Conservation (phyloP, 1,284 basidiomycete genomes). For the Rhodotorula sp. region DNA sequence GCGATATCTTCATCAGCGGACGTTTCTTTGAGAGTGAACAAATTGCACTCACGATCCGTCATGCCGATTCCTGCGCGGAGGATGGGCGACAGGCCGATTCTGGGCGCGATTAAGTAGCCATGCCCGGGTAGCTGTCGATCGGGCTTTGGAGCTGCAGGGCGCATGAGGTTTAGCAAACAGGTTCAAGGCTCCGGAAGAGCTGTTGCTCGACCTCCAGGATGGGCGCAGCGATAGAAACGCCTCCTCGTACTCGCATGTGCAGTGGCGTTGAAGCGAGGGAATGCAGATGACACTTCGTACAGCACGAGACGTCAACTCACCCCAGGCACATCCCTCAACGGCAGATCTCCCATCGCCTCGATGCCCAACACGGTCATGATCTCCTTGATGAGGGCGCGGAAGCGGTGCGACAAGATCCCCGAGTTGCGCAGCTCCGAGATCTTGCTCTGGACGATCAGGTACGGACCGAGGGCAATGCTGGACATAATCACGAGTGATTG, state of each 20-base stretch:
- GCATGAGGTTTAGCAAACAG: background rate
- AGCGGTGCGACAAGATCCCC: constrained; percentile 67
- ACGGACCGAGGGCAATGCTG: constrained; percentile 58
- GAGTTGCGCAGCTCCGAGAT: constrained; percentile 67
- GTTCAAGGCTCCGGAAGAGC: background rate
- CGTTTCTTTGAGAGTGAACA: background rate
- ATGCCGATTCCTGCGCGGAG: constrained; percentile 92
- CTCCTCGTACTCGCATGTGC: background rate
- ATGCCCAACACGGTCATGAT: constrained; percentile 70
- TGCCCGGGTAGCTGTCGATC: constrained; percentile 51
- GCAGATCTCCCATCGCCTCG: constrained; percentile 67
- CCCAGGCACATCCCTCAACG: constrained; percentile 62
- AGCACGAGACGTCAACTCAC: constrained; percentile 52
- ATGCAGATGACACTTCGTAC: background rate
- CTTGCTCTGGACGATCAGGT: constrained; percentile 70
- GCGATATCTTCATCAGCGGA: no score
- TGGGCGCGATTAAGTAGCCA: constrained; percentile 54
- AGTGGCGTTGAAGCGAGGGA: no score
- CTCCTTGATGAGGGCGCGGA: constrained; percentile 72
- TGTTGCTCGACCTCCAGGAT: background rate
- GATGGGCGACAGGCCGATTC: constrained; percentile 84
- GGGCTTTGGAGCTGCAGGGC: constrained; percentile 45
- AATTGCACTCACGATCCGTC: constrained; percentile 64
- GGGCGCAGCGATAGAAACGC: background rate
- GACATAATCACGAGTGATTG: constrained; percentile 6